phyloP scores from a whole-genome alignment of 495 filamentous ascomycete genomes.

The Trichoderma erinaceum region DNA sequence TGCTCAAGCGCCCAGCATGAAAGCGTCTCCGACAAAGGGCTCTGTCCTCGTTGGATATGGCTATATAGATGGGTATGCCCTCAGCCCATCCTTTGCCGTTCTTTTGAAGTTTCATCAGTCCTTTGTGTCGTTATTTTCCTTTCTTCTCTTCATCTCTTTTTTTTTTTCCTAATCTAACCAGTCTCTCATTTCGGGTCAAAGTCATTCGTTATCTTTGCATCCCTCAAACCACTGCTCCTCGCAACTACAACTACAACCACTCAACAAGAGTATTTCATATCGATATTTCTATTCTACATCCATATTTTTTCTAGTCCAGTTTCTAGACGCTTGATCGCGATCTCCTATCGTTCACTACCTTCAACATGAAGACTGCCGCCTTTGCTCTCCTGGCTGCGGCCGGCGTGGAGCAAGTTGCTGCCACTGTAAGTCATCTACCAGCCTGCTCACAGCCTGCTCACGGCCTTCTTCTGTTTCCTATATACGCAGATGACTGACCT shows the following conservation, averaged over 20 bases:
- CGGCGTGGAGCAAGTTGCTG: slow-evolving; percentile 48
- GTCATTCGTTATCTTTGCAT: slow-evolving; percentile 29
- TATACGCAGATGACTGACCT: neutral
- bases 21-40: neutral
- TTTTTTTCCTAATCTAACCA: slow-evolving; percentile 22
- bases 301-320: neutral
- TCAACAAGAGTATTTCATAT: neutral
- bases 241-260: slow-evolving; percentile 19
- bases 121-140: slow-evolving; percentile 18
- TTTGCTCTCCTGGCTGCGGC: slow-evolving; percentile 52
- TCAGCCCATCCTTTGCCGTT: neutral
- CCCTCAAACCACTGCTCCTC: slow-evolving; percentile 19
- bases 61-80: slow-evolving; percentile 6
- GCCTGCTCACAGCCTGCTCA: too few relatives aligned
- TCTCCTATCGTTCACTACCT: slow-evolving; percentile 18
- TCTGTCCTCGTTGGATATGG: neutral
- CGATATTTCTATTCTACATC: neutral
- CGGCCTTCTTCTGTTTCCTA: neutral
- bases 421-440: slow-evolving; percentile 40
- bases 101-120: neutral
- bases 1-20: slow-evolving; percentile 10
- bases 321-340: slow-evolving; percentile 14
- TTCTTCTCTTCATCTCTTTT: slow-evolving; percentile 23
- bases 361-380: slow-evolving; percentile 45
- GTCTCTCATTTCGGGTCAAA: slow-evolving; percentile 18